phyloP scores from a whole-genome alignment of 2,329 filamentous ascomycete species.

The Curvularia verruculosa region DNA sequence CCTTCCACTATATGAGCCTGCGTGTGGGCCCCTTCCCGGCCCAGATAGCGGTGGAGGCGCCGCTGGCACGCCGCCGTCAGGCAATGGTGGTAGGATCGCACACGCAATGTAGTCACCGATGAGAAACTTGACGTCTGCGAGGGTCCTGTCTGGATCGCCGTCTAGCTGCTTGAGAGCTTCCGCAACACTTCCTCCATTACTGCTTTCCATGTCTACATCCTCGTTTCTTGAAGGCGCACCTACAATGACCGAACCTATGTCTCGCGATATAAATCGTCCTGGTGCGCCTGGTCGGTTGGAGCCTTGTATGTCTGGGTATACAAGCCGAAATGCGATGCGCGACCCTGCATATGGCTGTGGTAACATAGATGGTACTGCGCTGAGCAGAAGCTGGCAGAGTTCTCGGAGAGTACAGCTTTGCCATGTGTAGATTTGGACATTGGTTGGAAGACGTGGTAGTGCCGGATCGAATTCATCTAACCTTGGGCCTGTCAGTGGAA shows the following conservation, averaged over 20 bases:
- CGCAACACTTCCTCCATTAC: constrained; percentile 24
- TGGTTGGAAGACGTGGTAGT: constrained; percentile 64
- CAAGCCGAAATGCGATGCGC: constrained; percentile 82
- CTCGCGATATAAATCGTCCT: constrained; percentile 75
- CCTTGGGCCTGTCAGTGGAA: constrained; percentile 50
- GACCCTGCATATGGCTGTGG: constrained; percentile 79
- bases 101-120: constrained; percentile 89
- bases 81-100: constrained; percentile 75
- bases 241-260: constrained; percentile 82
- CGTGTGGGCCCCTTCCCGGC: constrained; percentile 36
- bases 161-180: constrained; percentile 54
- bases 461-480: constrained; percentile 69
- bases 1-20: constrained; percentile 33
- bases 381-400: constrained; percentile 76
- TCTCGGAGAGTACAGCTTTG: constrained; percentile 79
- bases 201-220: constrained; percentile 23
- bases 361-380: constrained; percentile 70
- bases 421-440: constrained; percentile 87
- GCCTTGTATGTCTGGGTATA: constrained; percentile 75
- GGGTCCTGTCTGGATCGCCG: constrained; percentile 72
- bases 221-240: constrained; percentile 51
- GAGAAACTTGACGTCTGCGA: constrained; percentile 79
- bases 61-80: constrained; percentile 75
- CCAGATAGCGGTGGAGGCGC: constrained; percentile 55
- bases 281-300: constrained; percentile 52